Percentiles rank a stretch among this genome's conserved stretches.
Conservation (phyloP, 2,329 filamentous ascomycete species). For the Pseudogymnoascus sp. region DNA sequence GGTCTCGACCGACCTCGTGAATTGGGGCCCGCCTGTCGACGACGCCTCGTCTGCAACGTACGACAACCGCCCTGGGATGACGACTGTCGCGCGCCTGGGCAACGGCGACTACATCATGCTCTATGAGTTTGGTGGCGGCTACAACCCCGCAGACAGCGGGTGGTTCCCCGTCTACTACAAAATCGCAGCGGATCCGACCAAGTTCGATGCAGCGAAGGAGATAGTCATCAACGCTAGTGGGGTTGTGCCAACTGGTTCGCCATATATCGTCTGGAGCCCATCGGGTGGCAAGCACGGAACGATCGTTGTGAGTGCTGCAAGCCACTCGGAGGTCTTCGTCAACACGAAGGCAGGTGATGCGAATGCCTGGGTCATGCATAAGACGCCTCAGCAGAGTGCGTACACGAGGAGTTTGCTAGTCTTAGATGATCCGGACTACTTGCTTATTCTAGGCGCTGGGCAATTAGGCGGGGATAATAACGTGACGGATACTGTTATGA, state of each 20-base stretch:
- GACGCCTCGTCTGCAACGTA: conserved; percentile 57
- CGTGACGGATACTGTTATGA: conserved; percentile 25
- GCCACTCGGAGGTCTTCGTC: conserved; percentile 21
- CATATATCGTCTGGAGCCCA: conserved; percentile 24
- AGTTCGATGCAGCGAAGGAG: conserved; percentile 19
- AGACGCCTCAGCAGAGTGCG: conserved; percentile 20
- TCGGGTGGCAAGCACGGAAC: conserved; percentile 24
- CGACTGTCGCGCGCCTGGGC: conserved; percentile 49
- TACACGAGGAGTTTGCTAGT: conserved; percentile 26
- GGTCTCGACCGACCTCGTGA: conserved; percentile 48
- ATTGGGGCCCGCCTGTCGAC: conserved; percentile 50
- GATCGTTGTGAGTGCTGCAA: conserved; percentile 23
- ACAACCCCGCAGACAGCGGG: conserved; percentile 11
- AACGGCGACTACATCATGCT: conserved; percentile 50
- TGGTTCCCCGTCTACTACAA: conserved; percentile 27
- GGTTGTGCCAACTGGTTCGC: conserved; percentile 22
- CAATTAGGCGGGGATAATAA: conserved; percentile 23
- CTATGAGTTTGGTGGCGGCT: conserved; percentile 43
- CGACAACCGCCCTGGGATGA: conserved; percentile 60
- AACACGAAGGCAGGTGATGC: conserved; percentile 23
- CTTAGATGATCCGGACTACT: conserved; percentile 19
- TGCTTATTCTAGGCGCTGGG: conserved; percentile 26
- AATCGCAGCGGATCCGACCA: conserved; percentile 23
- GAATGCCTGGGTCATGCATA: conserved; percentile 22
- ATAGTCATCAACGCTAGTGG: conserved; percentile 21